Evolutionary conservation across 768 basidiomycete genomes (phyloP), one percentile per base, ranked within the genome.

Genomic region (Leccinum boreale): DNA sequence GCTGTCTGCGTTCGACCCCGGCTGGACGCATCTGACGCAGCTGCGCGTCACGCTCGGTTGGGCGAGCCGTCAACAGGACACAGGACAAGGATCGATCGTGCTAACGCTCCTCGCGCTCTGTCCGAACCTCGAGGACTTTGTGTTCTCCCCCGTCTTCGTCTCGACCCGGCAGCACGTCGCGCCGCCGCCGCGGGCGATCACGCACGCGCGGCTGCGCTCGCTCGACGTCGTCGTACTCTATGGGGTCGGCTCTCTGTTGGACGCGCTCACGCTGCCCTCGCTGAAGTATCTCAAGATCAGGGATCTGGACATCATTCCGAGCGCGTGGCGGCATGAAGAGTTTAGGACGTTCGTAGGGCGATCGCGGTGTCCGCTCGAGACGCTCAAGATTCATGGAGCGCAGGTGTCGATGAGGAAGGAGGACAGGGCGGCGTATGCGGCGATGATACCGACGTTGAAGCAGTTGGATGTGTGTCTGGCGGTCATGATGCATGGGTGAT

Each of bases 351-450:
- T 69, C 15, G 12, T 69, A 24, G 21, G n/a, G 35, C 55, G 67
- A 3, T 70, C 65, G 15, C 5, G 6, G 28, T 70, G 68, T 31
- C 68, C 62, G 6, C 54, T 67, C 10, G 65, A 62, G 59, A 58
- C 24, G 17, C 59, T 67, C 21, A 46, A 17, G 29, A 60, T 62
- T 31, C 48, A 67, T 8, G 62, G 62, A 1, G 17, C 57, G 19
- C 56, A 57, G 17, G 55, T 52, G 50, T 49, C 52, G 42, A 56
- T 60, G 9, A 67, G 39, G 19, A 63, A 66, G 51, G 56, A 60
- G 19, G 63, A 56, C 21, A 57, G 54, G 48, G 52, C 36, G 23
- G 56, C 52, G 42, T 67, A 62, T 39, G 36, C 33, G 28, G 49
- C 53, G 42, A 15, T 65, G 39, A 46, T 62, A 56, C 66, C 68